Evolutionary conservation across 345 rosid genomes (phyloP), one percentile per base, ranked within the genome.

Genomic region (Eutrema heterophyllum): DNA sequence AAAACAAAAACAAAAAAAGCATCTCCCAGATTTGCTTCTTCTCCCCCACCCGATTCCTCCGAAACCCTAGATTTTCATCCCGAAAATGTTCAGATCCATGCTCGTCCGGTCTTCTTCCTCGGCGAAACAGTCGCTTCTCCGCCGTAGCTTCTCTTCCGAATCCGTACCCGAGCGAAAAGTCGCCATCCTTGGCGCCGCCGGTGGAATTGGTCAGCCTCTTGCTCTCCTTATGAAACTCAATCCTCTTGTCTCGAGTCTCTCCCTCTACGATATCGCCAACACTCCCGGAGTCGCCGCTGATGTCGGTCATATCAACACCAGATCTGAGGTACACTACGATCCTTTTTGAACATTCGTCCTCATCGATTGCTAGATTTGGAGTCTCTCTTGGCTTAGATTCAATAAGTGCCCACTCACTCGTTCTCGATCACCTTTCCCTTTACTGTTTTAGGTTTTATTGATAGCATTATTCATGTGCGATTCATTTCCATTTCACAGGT

Each of bases 201-300:
- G 96, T 44, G 93, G 92, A 6, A 90, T 88, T 24, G 96, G 96
- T 10, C 96, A 90, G 78, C 96, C 93, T 15, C 84, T 90, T 5
- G 66, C 96, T 36, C 79, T 90, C 3, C 89, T 90, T 35, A 88
- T 88, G 94, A 90, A 88, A 70, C 90, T 88, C 13, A 90, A 88
- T 49, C 92, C 97, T 44, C 90, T 88, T 7, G 94, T 90, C 68
- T 90, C 94, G 16, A 69, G 24, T 6, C 90, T 90, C 50, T 56
- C 92, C 52, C 97, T 90, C 35, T 90, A 78, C 63, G 90, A 90
- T 84, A 84, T 88, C 63, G 86, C 90, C 51, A 85, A 83, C 78
- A 88, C 92, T 6, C 92, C 93, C 1, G 96, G 92, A 24, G 96
- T 90, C 49, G 92, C 90, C 0, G 94, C 92, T 32, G 96, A 90